Conservation (phyloP, 177 flowering plant species). For the Vitis hybrid region DNA sequence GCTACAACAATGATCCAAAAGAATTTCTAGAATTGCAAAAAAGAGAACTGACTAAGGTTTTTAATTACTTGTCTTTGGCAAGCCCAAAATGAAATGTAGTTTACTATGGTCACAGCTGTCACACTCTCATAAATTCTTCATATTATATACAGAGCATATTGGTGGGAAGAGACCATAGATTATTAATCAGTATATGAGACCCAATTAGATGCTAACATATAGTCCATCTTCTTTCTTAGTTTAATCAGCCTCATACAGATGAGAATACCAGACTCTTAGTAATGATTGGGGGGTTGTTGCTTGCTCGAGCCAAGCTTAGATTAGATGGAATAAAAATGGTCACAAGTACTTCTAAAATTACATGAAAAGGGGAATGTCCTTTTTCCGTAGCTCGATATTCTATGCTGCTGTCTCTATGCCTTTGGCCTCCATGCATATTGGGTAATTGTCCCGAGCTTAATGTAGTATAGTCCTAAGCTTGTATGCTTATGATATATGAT, state of each 20-base stretch:
- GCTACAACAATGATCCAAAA: too few species aligned
- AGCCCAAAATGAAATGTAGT: too few species aligned
- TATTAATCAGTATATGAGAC: background rate
- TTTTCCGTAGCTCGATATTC: conserved; percentile 22
- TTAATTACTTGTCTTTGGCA: too few species aligned
- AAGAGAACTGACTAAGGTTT: too few species aligned
- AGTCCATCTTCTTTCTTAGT: too few species aligned
- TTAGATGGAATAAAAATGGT: background rate
- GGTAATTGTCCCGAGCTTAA: conserved; percentile 8
- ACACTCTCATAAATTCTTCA: background rate
- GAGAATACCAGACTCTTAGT: background rate
- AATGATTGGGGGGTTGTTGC: conserved; percentile 9
- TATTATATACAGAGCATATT: background rate
- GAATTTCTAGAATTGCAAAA: too few species aligned
- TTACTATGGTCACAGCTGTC: background rate
- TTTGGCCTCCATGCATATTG: conserved; percentile 30
- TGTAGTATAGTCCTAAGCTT: background rate
- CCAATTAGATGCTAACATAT: background rate
- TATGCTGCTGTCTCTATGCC: conserved; percentile 23
- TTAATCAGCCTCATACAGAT: background rate
- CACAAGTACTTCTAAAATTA: conserved; percentile 1
- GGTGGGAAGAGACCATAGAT: background rate
- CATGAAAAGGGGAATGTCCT: conserved; percentile 7
- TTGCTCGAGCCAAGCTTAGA: background rate
- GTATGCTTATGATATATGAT: conserved; percentile 1